Conservation (phyloP, 805 yeast species). For the Barnettozyma sp. region DNA sequence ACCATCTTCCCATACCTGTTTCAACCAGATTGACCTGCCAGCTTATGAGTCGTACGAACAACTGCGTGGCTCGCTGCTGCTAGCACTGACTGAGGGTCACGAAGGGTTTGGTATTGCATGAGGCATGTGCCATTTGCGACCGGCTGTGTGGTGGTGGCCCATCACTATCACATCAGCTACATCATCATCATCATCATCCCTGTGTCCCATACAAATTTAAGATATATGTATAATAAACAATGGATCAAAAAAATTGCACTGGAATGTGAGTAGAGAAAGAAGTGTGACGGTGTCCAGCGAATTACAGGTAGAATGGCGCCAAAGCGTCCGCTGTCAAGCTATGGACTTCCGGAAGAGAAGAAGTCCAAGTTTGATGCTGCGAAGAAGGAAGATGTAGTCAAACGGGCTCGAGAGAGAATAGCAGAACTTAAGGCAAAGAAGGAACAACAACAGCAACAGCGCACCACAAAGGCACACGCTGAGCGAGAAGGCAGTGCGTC, state of each 20-base stretch:
- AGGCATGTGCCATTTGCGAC: too few relatives aligned
- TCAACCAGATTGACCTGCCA: constrained; percentile 91
- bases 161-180: too few relatives aligned
- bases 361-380: constrained; percentile 1
- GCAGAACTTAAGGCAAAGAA: constrained; percentile 11
- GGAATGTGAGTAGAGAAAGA: too few relatives aligned
- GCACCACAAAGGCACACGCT: too few relatives aligned
- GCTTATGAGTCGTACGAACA: constrained; percentile 87
- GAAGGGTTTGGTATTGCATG: constrained; percentile 91
- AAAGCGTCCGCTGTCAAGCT: constrained; percentile 3
- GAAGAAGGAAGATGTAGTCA: constrained; percentile 6
- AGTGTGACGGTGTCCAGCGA: too few relatives aligned
- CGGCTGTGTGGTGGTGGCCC: too few relatives aligned
- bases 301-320: too few relatives aligned
- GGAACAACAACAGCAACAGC: not conserved
- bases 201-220: not conserved
- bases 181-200: too few relatives aligned
- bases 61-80: constrained; percentile 66
- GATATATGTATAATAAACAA: not conserved
- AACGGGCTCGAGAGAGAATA: constrained; percentile 11
- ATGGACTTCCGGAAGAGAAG: constrained; percentile 3
- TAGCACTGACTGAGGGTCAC: constrained; percentile 90
- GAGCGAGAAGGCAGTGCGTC: too few relatives aligned
- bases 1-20: constrained; percentile 96
- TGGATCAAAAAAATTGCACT: too few relatives aligned